Evolutionary conservation across 495 filamentous ascomycete species (phyloP), one percentile per base, ranked within the genome.

Genomic region (Penicillium paradoxum): DNA sequence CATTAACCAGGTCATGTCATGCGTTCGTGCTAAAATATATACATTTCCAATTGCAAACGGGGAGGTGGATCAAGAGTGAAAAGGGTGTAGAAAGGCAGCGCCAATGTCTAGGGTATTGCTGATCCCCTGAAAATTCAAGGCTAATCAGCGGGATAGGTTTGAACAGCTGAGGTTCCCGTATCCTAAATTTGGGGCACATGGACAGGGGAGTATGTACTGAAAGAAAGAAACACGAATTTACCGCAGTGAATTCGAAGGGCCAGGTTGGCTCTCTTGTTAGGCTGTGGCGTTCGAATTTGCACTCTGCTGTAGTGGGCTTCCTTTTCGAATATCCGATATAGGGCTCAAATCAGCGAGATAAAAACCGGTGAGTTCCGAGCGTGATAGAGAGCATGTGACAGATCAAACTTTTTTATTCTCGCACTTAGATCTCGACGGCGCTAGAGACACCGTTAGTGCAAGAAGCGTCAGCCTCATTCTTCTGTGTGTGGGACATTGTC

Each of bases 401-500:
- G 24, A 37, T 21, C 5, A 32, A 29, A 21, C 3, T 29, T 32
- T 44, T 9, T 11, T 4, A 15, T n/a, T 22, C 10, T 15, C 5
- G 25, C n/a, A 13, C 33, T 73, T 53, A 77, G 34, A 77, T 70
- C 54, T 75, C 66, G 25, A 77, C 56, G 32, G 70, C 70, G 38
- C 67, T 69, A 0, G 73, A 72, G 10, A 60, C 64, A 13, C 67
- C 68, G 10, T 68, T 69, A 29, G 61, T 33, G 25, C 22, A 36
- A 14, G 60, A 49, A 18, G 53, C 25, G 22, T 67, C 59, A 21
- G 55, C 42, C 38, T 66, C 59, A 18, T 56, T 27, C 34, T 57
- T 33, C 9, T 66, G 49, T 7, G 59, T 60, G 10, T 69, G 42
- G 11, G 86, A 84, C 53, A 96, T 72, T 21, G 71, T 68, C 29